A percentile compares a stretch with the other conserved stretches of the same genome.
Evolutionary conservation across 2,329 filamentous ascomycete genomes (phyloP).

Genomic region (Phaeosphaeria sp.): DNA sequence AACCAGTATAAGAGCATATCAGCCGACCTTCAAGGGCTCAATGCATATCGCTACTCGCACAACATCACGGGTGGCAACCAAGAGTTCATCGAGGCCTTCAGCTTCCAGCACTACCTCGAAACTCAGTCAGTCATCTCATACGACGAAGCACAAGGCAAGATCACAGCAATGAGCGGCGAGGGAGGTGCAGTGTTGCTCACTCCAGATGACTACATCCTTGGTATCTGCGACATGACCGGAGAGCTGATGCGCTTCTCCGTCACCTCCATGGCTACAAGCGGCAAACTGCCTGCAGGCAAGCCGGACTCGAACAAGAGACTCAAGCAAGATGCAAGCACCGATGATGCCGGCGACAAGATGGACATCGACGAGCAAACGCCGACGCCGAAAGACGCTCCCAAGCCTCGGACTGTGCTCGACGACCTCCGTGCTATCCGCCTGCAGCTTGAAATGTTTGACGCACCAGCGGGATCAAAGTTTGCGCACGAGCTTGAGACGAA

Average conservation of each 20-base stretch:
- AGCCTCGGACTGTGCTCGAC: slow-evolving; percentile 70
- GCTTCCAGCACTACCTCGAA: slow-evolving; percentile 86
- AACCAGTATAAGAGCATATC: slow-evolving; percentile 72
- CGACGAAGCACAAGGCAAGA: slow-evolving; percentile 60
- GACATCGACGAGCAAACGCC: slow-evolving; percentile 41
- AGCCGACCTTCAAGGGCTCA: slow-evolving; percentile 77
- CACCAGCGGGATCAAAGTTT: slow-evolving; percentile 61
- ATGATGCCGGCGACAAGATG: slow-evolving; percentile 41
- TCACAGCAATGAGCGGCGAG: slow-evolving; percentile 47
- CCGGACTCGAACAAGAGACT: slow-evolving; percentile 45
- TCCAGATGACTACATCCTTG: slow-evolving; percentile 85
- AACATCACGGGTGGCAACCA: slow-evolving; percentile 83
- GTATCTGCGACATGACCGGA: slow-evolving; percentile 90
- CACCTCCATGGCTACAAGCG: slow-evolving; percentile 80
- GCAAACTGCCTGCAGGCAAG: slow-evolving; percentile 55
- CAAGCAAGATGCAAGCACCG: slow-evolving; percentile 22
- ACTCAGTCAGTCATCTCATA: slow-evolving; percentile 76
- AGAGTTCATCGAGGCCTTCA: slow-evolving; percentile 91
- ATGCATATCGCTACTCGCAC: slow-evolving; percentile 80
- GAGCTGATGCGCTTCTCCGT: slow-evolving; percentile 98
- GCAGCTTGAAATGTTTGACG: slow-evolving; percentile 75
- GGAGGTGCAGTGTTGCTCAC: slow-evolving; percentile 68
- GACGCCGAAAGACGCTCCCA: slow-evolving; percentile 21
- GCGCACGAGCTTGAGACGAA: slow-evolving; percentile 68
- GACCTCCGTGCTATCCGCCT: slow-evolving; percentile 83